Evolutionary conservation across 2,329 filamentous ascomycete genomes (phyloP).

Genomic region (Epichloe glyceriae): DNA sequence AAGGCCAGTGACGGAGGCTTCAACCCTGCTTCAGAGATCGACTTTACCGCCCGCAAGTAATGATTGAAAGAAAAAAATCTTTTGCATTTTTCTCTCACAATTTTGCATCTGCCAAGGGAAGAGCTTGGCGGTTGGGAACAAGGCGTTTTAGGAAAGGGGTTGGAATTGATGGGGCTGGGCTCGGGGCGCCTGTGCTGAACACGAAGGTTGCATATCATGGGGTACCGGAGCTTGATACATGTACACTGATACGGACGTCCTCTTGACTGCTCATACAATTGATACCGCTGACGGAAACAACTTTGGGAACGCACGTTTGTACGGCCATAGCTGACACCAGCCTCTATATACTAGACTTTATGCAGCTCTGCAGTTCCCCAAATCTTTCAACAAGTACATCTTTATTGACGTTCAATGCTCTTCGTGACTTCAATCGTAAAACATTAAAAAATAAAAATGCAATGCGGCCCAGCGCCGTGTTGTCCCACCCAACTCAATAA

Average conservation of each 20-base stretch:
- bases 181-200: neutral
- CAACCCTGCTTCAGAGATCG: slow-evolving; percentile 58
- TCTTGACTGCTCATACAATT: too few relatives aligned
- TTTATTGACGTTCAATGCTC: neutral
- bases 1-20: slow-evolving; percentile 51
- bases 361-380: neutral
- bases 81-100: neutral
- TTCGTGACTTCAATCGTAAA: neutral
- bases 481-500: neutral
- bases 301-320: too few relatives aligned
- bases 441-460: neutral
- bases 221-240: neutral
- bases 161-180: neutral
- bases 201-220: neutral
- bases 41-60: slow-evolving; percentile 66
- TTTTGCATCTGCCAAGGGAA: neutral
- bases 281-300: too few relatives aligned
- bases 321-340: neutral
- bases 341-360: neutral
- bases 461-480: neutral
- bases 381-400: neutral
- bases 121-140: neutral
- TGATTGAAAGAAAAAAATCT: neutral
- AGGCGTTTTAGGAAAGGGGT: neutral
- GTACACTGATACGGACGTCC: too few relatives aligned